Evolutionary conservation across 371 early-diverging fungal genomes (phyloP).

Genomic region (Lichtheimia corymbifera): DNA sequence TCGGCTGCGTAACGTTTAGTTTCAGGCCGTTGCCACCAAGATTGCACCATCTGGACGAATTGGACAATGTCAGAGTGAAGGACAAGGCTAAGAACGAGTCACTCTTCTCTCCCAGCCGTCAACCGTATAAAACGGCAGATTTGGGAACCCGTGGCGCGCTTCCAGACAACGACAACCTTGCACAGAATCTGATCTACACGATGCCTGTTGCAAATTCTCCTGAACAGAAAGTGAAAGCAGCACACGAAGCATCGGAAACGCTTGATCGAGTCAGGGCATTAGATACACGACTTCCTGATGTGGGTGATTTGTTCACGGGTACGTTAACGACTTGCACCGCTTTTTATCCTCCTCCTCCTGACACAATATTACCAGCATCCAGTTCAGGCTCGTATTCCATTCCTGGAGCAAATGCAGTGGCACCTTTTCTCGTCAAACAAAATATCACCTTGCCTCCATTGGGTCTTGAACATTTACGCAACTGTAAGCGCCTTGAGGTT

Average conservation of each 20-base stretch:
- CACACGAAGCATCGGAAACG: conserved; percentile 14
- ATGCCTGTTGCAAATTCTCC: conserved; percentile 17
- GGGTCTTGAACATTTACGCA: conserved; percentile 20
- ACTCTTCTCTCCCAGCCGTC: too few species aligned
- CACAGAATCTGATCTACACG: not conserved
- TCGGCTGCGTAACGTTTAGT: conserved; percentile 69
- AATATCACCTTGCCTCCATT: conserved; percentile 20
- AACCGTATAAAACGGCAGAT: too few species aligned
- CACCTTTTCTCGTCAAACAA: conserved; percentile 16
- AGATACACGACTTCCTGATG: conserved; percentile 13
- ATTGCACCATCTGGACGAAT: conserved; percentile 28
- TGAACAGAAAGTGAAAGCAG: conserved; percentile 17
- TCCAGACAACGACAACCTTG: too few species aligned
- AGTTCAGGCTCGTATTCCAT: conserved; percentile 12
- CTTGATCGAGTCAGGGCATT: conserved; percentile 8
- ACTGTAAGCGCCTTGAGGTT: conserved; percentile 10
- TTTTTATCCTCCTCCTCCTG: not conserved
- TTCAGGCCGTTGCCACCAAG: conserved; percentile 56
- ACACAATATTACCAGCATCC: conserved; percentile 6
- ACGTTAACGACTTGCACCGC: conserved; percentile 1
- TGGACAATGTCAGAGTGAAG: too few species aligned
- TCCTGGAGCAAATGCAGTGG: conserved; percentile 8
- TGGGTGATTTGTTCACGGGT: conserved; percentile 19
- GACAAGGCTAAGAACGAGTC: too few species aligned
- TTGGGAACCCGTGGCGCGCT: too few species aligned